Percentiles rank a stretch among this genome's conserved stretches.
Evolutionary conservation across 2,329 filamentous ascomycete species (phyloP).

Genomic region (Dothistroma septosporum): DNA sequence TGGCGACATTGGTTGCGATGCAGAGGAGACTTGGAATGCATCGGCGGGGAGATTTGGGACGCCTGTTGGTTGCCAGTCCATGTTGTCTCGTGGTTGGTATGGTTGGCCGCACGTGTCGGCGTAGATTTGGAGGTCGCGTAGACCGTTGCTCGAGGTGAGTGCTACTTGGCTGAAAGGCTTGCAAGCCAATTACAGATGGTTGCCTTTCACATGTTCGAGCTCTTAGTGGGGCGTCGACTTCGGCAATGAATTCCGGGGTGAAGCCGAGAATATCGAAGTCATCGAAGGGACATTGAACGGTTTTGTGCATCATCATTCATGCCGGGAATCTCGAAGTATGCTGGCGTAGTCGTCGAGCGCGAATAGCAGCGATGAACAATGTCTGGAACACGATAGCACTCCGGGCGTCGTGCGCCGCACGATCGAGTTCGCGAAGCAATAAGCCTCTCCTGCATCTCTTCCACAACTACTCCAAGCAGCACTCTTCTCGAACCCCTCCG

Average conservation of each 20-base stretch:
- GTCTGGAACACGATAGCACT: slow-evolving; percentile 32
- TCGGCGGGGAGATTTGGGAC: slow-evolving; percentile 7
- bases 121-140: background rate
- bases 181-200: background rate
- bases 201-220: background rate
- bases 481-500: background rate
- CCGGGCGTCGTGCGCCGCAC: slow-evolving; percentile 23
- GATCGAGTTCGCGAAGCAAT: slow-evolving; percentile 10
- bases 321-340: background rate
- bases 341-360: background rate
- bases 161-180: background rate
- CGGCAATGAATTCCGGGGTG: background rate
- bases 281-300: background rate
- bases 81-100: background rate
- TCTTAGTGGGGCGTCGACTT: background rate
- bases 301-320: background rate
- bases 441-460: slow-evolving; percentile 30
- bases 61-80: slow-evolving; percentile 2
- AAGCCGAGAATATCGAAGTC: background rate
- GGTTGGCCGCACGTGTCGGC: no score
- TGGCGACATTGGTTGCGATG: slow-evolving; percentile 26
- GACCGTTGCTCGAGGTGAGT: background rate
- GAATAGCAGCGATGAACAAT: slow-evolving; percentile 30
- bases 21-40: slow-evolving; percentile 16
- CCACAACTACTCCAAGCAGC: slow-evolving; percentile 24